Evolutionary conservation across 192 early-diverging fungal species (phyloP), one percentile per base, ranked within the genome.

Genomic region (Backusella mclennaniae): DNA sequence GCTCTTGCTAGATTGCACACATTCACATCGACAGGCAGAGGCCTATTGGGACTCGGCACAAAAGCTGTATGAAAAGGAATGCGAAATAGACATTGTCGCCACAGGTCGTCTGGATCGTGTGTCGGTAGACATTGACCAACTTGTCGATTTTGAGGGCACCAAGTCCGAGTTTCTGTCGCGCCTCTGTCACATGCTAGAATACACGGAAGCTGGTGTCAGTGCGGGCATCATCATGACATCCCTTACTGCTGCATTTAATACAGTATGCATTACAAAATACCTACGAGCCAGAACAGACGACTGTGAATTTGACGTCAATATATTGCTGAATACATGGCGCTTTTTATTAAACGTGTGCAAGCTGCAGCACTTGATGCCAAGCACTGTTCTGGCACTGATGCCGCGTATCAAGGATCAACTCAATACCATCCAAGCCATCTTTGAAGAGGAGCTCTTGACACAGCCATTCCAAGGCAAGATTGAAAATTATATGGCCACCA

Each of bases 231-330:
- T 52, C 35, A 33, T 12, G 12, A 66, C 41, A 29, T 33, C 53
- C 6, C 6, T 74, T 12, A 23, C 59, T 14, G 35, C 63, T 33
- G 73, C 73, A 15, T 52, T 74, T 17, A 67, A 66, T 31, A 21
- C 73, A 29, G 53, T 74, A 5, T 35, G 73, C 39, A 66, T 74
- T 7, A 38, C 63, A 41, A 42, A 67, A 29, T 74, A 52, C 26
- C 31, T 72, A 21, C 36, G 71, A 17, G 6, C 46, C 3, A 26
- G 33, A 15, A 8, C 39, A 11, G 29, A 72, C 1, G 44, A 31
- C 26, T 72, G 71, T 53, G 38, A 33, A 4, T 72, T 72, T 35
- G 71, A 72, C 52, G 36, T 69, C 21, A 69, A 69, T 11, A 69
- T 23, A 0, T 21, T 69, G 7, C 8, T 69, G 35, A 69, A 36